Evolutionary conservation across 495 filamentous ascomycete species (phyloP), one percentile per base, ranked within the genome.

Genomic region (Neurospora hispaniola): DNA sequence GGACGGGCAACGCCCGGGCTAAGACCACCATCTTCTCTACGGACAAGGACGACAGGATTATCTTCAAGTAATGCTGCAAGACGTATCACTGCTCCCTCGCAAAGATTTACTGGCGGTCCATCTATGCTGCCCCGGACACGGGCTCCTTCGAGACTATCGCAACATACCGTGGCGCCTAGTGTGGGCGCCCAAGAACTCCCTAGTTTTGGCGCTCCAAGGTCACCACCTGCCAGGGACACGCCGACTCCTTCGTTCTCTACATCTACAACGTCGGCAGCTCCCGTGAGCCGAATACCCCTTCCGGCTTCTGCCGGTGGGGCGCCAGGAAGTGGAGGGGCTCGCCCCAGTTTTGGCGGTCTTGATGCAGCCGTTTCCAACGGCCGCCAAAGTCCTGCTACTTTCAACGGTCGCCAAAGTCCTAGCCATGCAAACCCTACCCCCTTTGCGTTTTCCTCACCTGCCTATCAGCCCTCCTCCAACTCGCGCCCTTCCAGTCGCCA

Each of bases 151-250:
- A 66, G 54, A 18, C 54, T 66, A 31, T 66, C 54, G 23, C 54
- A 66, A 35, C 54, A 66, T 35, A 66, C 54, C 3, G 54, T 35
- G 23, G 54, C 54, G 27, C 54, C 54, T 27, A 12, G 23, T 27
- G 48, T 59, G 48, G 48, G 10, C 2, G 72, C 78, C 5, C 78
- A 76, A 42, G 84, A 84, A 69, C 82, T 86, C 5, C 86, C 88
- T 8, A 88, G 87, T 40, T 88, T 86, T 71, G 87, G 88, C 18
- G 84, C 82, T 2, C 82, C 87, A 18, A 79, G 86, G 27, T 77
- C 83, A 12, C 79, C 84, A 5, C 69, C 77, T 16, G 41, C 69
- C 18, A 40, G 48, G n/a, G 54, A 40, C 23, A 39, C 69, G 23
- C 54, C 54, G 54, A 66, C n/a, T 23, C 23, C 78, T 4, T 66